phyloP scores from a whole-genome alignment of 345 rosid species.

The Ceriops tagal region DNA sequence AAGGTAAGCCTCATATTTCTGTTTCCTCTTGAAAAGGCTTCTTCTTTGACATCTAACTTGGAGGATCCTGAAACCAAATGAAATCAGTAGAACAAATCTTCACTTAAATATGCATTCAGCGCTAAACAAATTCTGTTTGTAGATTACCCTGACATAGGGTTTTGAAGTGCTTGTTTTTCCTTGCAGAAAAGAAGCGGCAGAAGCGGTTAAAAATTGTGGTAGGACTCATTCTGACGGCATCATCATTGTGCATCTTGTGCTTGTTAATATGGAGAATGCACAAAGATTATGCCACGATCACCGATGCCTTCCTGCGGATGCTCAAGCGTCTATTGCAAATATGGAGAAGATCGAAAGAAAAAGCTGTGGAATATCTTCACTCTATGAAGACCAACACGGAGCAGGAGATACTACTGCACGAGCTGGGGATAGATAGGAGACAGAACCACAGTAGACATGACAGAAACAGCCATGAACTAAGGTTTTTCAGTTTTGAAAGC shows the following conservation, averaged over 20 bases:
- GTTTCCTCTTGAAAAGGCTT: no score
- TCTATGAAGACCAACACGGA: neutral
- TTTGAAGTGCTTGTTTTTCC: no score
- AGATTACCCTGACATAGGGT: no score
- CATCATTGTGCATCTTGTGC: neutral
- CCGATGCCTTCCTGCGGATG: neutral
- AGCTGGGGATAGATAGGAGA: neutral
- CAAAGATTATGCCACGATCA: neutral
- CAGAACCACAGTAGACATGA: neutral
- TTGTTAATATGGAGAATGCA: neutral
- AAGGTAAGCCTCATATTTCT: no score
- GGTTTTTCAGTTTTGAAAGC: constrained; percentile 22
- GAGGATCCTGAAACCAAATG: no score
- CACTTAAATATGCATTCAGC: no score
- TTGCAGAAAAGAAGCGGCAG: no score
- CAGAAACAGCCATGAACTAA: constrained; percentile 8
- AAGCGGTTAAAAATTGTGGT: no score
- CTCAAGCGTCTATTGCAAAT: neutral
- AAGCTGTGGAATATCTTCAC: neutral
- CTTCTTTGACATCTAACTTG: no score
- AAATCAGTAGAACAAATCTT: no score
- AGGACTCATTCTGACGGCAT: no score
- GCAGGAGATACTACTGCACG: constrained; percentile 6
- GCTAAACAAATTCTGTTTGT: no score
- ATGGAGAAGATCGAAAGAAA: constrained; percentile 2